Evolutionary conservation across 768 basidiomycete genomes (phyloP), one percentile per base, ranked within the genome.

Genomic region (Termitomyces sp.): DNA sequence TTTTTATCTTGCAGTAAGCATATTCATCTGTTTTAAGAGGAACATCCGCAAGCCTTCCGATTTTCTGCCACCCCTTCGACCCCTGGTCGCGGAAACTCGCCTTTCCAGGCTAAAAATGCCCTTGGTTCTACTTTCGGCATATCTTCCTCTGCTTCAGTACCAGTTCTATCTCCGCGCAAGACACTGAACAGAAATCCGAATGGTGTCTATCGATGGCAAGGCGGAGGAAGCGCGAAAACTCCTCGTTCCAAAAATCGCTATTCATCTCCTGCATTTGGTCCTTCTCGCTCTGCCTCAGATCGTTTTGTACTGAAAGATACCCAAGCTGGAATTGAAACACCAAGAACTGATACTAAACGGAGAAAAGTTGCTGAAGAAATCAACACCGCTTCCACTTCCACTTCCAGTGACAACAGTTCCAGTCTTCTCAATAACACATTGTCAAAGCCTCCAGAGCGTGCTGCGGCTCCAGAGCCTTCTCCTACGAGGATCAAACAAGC

Each of bases 161-260:
- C 63, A n/a, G 66, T 70, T 1, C 60, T 73, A 18, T 64, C 76
- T 15, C 74, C 82, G 5, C 77, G 77, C 16, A 84, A 78, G 63
- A 83, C 77, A 10, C 70, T 91, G 7, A 65, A 76, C 20, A 81
- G 73, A 64, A 92, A 92, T 62, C 89, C 89, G 0, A 92, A 91
- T 64, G 89, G 89, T 20, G 64, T 71, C 32, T 87, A 87, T 68
- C 76, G 77, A 45, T 90, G 86, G 85, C 79, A 84, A 59, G 90
- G 89, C n/a, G 85, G 75, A 31, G 88, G 89, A 40, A 89, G 86
- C 60, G 83, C 89, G 12, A 84, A 79, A 61, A 71, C 76, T 18
- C 51, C 62, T 22, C 73, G 66, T 35, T 64, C 69, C 50, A 80
- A 80, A 44, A 90, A 88, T 66, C 84, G 88, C 40, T 88, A 83